Evolutionary conservation across 208 protist species (phyloP), one percentile per base, ranked within the genome.

Genomic region (Acanthamoeba triangularis): DNA sequence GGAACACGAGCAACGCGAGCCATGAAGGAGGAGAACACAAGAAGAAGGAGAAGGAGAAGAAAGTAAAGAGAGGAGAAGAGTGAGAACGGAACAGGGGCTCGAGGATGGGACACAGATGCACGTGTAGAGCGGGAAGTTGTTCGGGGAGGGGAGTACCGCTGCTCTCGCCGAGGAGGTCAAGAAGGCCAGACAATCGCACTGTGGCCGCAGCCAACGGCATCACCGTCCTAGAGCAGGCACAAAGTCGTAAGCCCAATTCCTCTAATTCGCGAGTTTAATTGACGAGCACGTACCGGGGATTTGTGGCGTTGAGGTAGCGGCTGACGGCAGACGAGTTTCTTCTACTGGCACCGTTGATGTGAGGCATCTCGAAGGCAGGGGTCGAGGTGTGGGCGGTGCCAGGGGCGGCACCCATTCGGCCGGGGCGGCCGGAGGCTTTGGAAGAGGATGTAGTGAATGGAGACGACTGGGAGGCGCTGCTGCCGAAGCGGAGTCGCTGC

Each of bases 151-250:
- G 18, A 16, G 76, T 54, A 84, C 76, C 47, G 30, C 44, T 84
- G 41, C 28, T 23, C 76, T 84, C 76, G 23, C 59, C 59, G 47
- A 84, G 76, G n/a, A 84, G 76, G 16, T 84, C 76, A 56, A 84
- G 76, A 20, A 84, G 76, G 25, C 25, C n/a, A 47, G 44, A 59
- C 41, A 84, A 8, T 1, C 76, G 76, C 76, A 84, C 76, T 5
- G 76, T 59, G 44, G 76, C 76, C 20, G 76, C 76, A 84, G 76
- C 76, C 76, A 84, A 33, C 7, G 76, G 76, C 76, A 84, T 84
- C 20, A 84, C 76, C 33, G 76, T 33, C 76, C 76, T 84, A 20
- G 28, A 3, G 41, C 25, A 84, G 54, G 35, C 5, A 41, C 3
- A 11, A 78, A 44, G 30, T 7, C 11, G 65, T 11, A 23, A 8